phyloP scores from a whole-genome alignment of 208 protist species.

The Trypanosoma melophagium region DNA sequence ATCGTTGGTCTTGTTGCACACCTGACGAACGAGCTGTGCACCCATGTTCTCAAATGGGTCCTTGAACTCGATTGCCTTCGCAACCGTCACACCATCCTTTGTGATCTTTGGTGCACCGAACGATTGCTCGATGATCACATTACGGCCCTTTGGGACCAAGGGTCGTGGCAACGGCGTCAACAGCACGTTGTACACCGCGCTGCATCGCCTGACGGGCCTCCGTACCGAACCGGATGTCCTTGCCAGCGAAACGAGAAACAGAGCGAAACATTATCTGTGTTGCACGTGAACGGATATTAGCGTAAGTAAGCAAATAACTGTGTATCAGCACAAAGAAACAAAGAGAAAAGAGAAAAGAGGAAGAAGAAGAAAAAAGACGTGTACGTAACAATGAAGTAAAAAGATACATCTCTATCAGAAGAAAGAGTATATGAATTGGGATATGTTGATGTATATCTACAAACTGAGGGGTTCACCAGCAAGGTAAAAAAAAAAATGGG shows the following conservation, averaged over 20 bases:
- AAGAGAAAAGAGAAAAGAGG: no score
- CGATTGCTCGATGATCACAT: slow-evolving; percentile 98
- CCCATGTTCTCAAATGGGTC: slow-evolving; percentile 98
- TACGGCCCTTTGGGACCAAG: slow-evolving; percentile 99
- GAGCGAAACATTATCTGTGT: neutral
- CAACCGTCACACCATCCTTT: slow-evolving; percentile 99
- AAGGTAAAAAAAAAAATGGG: no score
- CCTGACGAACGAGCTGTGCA: slow-evolving; percentile 96
- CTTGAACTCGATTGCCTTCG: slow-evolving; percentile 98
- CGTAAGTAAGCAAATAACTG: no score
- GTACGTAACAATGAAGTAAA: no score
- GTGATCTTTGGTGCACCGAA: slow-evolving; percentile 99
- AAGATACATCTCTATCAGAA: no score
- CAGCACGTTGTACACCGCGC: slow-evolving; percentile 95
- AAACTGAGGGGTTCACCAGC: no score
- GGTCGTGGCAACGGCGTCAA: slow-evolving; percentile 96
- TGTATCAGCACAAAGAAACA: no score
- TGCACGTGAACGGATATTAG: neutral
- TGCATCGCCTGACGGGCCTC: slow-evolving; percentile 92
- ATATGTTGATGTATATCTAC: no score
- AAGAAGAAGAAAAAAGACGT: no score
- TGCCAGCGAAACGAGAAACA: slow-evolving; percentile 90
- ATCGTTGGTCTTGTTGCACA: slow-evolving; percentile 97
- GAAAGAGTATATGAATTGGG: no score
- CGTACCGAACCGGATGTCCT: slow-evolving; percentile 99